These are phyloP conservation scores for Macrocybe sp. DNA, from an alignment of 1,284 basidiomycete genomes.

Conservation along the genomic window DNA sequence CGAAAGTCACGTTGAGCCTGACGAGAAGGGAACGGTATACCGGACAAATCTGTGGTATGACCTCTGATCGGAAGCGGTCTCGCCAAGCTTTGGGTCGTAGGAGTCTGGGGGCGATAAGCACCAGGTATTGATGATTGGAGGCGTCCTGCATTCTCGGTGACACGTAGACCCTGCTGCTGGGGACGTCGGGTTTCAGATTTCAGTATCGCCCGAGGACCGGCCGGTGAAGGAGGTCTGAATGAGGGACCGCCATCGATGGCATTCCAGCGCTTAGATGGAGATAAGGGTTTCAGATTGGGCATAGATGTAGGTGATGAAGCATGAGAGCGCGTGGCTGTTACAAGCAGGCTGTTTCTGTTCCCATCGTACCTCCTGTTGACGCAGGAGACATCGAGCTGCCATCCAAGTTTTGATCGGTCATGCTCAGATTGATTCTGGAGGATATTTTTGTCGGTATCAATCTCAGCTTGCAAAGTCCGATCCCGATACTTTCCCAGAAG, in stretches of 20 bases:
- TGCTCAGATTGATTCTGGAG: slow-evolving; percentile 14
- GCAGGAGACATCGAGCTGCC: slow-evolving; percentile 26
- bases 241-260: slow-evolving; percentile 19
- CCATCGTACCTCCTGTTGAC: slow-evolving; percentile 24
- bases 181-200: no score
- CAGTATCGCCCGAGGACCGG: slow-evolving; percentile 27
- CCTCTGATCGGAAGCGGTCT: no score
- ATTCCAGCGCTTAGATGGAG: slow-evolving; percentile 27
- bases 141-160: no score
- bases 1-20: no score
- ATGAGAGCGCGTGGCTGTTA: slow-evolving; percentile 15
- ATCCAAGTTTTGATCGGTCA: slow-evolving; percentile 25
- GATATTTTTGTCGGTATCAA: slow-evolving; percentile 12
- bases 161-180: no score
- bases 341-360: slow-evolving; percentile 15
- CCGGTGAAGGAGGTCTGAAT: slow-evolving; percentile 42
- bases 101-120: no score
- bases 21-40: no score
- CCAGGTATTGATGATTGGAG: no score
- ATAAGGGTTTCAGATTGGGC: slow-evolving; percentile 13
- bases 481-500: slow-evolving; percentile 79
- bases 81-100: no score
- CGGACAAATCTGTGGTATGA: no score
- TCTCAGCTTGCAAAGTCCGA: slow-evolving; percentile 45
- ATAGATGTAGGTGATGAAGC: slow-evolving; percentile 19